Percentiles rank a stretch among this genome's conserved stretches.
phyloP scores from a whole-genome alignment of 2,329 filamentous ascomycete genomes.

The Botrytis fabae region DNA sequence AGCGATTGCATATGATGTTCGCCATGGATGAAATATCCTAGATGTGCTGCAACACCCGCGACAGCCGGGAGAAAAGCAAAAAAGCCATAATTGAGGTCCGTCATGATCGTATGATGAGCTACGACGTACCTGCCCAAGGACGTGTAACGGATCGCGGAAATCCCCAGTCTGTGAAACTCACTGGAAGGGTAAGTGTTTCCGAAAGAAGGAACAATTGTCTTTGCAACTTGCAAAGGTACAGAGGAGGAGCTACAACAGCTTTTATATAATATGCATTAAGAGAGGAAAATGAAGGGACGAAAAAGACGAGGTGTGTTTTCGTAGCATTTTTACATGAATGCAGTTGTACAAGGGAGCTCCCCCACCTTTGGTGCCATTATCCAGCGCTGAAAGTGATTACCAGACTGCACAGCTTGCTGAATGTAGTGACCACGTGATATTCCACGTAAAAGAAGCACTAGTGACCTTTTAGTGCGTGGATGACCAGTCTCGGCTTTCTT shows the following conservation, averaged over 20 bases:
- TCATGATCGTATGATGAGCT: background rate
- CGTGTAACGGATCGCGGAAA: background rate
- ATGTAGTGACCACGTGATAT: background rate
- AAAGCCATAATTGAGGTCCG: background rate
- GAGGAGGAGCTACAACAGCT: background rate
- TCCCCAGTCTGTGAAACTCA: background rate
- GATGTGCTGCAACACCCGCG: conserved; percentile 25
- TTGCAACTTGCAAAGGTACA: background rate
- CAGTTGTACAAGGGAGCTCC: background rate
- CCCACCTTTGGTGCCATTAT: background rate
- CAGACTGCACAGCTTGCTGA: background rate
- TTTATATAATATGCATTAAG: background rate
- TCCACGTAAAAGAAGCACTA: background rate
- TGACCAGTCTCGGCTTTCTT: background rate
- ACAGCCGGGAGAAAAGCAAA: conserved; percentile 19
- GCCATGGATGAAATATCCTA: conserved; percentile 34
- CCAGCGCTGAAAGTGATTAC: background rate
- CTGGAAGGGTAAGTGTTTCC: background rate
- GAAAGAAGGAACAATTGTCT: background rate
- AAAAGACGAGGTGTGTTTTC: background rate
- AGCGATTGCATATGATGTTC: conserved; percentile 27
- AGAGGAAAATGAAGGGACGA: background rate
- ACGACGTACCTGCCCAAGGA: background rate
- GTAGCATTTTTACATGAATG: background rate
- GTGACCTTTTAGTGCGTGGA: background rate